Percentiles rank a stretch among this genome's conserved stretches.
Conservation (phyloP, 2,329 filamentous ascomycete genomes). For the Acephala macrosclerotiorum region DNA sequence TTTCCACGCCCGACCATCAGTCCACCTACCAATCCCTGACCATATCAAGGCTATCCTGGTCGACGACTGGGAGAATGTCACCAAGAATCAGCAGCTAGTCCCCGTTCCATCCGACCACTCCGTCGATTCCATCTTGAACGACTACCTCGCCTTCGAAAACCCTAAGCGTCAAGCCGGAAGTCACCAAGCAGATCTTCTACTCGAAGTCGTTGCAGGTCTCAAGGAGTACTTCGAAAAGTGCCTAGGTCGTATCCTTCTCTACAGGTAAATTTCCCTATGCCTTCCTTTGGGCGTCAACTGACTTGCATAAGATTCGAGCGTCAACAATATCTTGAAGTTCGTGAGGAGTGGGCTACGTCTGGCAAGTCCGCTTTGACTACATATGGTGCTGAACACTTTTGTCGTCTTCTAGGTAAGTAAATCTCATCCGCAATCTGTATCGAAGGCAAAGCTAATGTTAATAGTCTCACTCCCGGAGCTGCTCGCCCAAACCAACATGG, state of each 20-base stretch:
- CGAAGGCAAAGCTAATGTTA: slow-evolving; percentile 21
- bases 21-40: slow-evolving; percentile 87
- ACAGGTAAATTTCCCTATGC: slow-evolving; percentile 58
- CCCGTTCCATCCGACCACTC: slow-evolving; percentile 80
- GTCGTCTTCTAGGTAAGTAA: slow-evolving; percentile 82
- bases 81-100: slow-evolving; percentile 91
- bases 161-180: slow-evolving; percentile 70
- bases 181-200: slow-evolving; percentile 82
- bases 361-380: slow-evolving; percentile 80
- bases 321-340: slow-evolving; percentile 81
- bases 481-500: slow-evolving; percentile 98
- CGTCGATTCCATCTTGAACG: slow-evolving; percentile 78
- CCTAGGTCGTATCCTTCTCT: slow-evolving; percentile 87
- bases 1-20: slow-evolving; percentile 83
- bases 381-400: slow-evolving; percentile 92
- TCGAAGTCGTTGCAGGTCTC: slow-evolving; percentile 86
- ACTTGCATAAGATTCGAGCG: slow-evolving; percentile 78
- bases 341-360: slow-evolving; percentile 71
- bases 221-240: slow-evolving; percentile 94
- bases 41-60: slow-evolving; percentile 91
- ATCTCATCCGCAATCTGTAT: not conserved
- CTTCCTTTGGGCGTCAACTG: slow-evolving; percentile 27
- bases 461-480: slow-evolving; percentile 90
- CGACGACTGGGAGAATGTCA: slow-evolving; percentile 99
- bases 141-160: slow-evolving; percentile 77